A percentile compares a stretch with the other conserved stretches of the same genome.
These are phyloP conservation scores for Adansonia gregorii DNA, from an alignment of 441 rosid genomes.

Conservation along the genomic window DNA sequence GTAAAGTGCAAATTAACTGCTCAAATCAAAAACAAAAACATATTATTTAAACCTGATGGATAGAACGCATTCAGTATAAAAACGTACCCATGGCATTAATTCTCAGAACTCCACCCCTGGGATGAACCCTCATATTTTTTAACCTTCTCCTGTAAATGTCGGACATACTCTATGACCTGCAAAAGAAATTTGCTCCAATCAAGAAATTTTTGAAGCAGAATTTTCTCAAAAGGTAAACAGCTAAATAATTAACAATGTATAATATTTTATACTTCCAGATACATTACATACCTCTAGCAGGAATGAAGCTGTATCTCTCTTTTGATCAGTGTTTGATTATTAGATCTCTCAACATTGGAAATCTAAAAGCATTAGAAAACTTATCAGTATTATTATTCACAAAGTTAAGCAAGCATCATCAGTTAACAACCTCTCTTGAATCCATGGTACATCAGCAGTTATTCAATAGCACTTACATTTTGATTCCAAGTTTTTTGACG, in stretches of 20 bases:
- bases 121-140: slow-evolving; percentile 67
- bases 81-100: slow-evolving; percentile 68
- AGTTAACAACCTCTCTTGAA: background rate
- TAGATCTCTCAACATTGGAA: slow-evolving; percentile 74
- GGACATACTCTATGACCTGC: slow-evolving; percentile 75
- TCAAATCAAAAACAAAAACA: background rate
- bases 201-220: slow-evolving; percentile 22
- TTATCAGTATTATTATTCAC: background rate
- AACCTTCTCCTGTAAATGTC: slow-evolving; percentile 61
- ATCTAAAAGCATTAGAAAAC: slow-evolving; percentile 43
- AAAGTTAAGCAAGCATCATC: background rate
- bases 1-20: background rate
- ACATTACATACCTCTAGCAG: slow-evolving; percentile 57
- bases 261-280: background rate
- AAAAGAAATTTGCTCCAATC: slow-evolving; percentile 24
- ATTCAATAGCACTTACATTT: background rate
- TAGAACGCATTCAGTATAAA: background rate
- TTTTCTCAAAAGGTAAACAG: slow-evolving; percentile 6
- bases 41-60: slow-evolving; percentile 3
- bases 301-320: slow-evolving; percentile 71
- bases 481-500: background rate
- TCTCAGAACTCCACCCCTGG: slow-evolving; percentile 68
- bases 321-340: slow-evolving; percentile 70
- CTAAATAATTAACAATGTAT: background rate
- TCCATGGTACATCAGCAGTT: background rate